These are phyloP conservation scores for Cubamyces sp. DNA, from an alignment of 768 basidiomycete genomes.

Conservation along the genomic window DNA sequence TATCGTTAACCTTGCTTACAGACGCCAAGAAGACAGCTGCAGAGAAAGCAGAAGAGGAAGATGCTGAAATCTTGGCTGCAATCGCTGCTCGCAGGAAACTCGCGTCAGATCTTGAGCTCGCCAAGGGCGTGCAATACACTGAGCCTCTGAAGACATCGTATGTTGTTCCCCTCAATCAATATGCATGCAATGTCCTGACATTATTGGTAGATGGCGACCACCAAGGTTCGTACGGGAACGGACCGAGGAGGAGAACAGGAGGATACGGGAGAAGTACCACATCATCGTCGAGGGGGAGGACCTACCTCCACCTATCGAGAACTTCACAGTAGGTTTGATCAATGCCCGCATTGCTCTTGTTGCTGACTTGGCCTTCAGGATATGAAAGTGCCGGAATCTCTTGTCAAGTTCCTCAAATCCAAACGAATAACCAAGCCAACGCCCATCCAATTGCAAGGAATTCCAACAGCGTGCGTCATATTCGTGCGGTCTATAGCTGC, in stretches of 20 bases:
- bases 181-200: slow-evolving; percentile 1
- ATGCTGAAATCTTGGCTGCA: slow-evolving; percentile 89
- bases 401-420: slow-evolving; percentile 80
- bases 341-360: not conserved
- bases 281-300: slow-evolving; percentile 95
- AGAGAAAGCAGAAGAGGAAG: slow-evolving; percentile 87
- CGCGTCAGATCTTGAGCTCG: slow-evolving; percentile 90
- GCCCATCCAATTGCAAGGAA: slow-evolving; percentile 96
- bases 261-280: slow-evolving; percentile 87
- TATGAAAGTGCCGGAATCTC: slow-evolving; percentile 95
- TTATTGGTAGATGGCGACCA: slow-evolving; percentile 77
- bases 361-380: slow-evolving; percentile 54
- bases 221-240: slow-evolving; percentile 81
- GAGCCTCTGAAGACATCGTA: slow-evolving; percentile 85
- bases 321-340: slow-evolving; percentile 64
- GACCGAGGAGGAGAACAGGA: slow-evolving; percentile 67
- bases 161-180: slow-evolving; percentile 30
- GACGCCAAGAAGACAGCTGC: slow-evolving; percentile 87
- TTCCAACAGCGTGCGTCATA: slow-evolving; percentile 83
- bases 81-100: slow-evolving; percentile 91
- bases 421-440: slow-evolving; percentile 89
- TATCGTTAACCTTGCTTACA: slow-evolving; percentile 33
- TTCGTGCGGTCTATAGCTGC: slow-evolving; percentile 12
- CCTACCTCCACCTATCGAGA: slow-evolving; percentile 90
- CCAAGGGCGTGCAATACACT: slow-evolving; percentile 89